Conservation (phyloP, 345 rosid species). For the Murraya koenigii region DNA sequence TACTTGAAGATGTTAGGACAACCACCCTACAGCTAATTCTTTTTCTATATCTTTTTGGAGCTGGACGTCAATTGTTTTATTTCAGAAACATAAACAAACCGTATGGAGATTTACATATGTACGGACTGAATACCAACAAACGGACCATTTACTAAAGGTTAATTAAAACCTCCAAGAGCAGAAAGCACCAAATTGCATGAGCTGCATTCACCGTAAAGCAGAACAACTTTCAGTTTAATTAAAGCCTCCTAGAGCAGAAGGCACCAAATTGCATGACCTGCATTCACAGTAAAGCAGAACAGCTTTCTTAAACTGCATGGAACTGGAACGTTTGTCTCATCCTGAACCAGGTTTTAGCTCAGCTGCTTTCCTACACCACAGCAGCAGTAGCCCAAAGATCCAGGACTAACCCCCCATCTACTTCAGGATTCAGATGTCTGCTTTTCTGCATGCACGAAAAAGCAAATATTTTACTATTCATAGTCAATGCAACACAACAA, state of each 20-base stretch:
- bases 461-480: not conserved
- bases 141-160: not conserved
- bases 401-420: not conserved
- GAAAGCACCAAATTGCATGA: not conserved
- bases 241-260: constrained; percentile 9
- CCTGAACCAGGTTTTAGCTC: not conserved
- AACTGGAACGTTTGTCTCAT: not conserved
- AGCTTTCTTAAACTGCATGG: not conserved
- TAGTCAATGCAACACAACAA: not conserved
- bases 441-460: constrained; percentile 10
- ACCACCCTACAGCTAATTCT: not conserved
- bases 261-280: not conserved
- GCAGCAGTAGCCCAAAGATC: not conserved
- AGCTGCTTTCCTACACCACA: not conserved
- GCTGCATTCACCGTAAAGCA: not conserved
- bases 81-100: not conserved
- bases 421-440: constrained; percentile 9
- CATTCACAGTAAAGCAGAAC: not conserved
- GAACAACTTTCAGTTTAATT: not conserved
- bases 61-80: not conserved
- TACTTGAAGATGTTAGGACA: not conserved
- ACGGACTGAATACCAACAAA: not conserved
- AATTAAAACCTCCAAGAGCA: constrained; percentile 10
- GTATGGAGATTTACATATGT: constrained; percentile 11
- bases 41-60: not conserved